Base-by-base conservation (phyloP, 73 alveolate species). In the Effrenium voratum region DNA sequence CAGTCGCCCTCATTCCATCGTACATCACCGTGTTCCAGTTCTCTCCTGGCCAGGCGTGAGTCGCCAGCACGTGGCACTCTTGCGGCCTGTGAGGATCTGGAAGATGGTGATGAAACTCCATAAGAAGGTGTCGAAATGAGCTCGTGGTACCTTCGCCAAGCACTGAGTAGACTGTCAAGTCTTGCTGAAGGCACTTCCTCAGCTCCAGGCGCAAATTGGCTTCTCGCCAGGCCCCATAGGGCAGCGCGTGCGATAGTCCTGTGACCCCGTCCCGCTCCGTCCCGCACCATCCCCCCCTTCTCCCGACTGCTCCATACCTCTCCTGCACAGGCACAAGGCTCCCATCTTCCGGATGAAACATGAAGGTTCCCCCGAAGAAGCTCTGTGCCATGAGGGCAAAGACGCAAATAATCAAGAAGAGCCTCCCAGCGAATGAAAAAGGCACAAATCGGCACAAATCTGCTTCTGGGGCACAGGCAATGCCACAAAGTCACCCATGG, bases 1-100 rank as follows among this genome's bases (percentile, higher is more conserved):
- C 98, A 50, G 85, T 43, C 36, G 85, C 95, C 26, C 98, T 50
- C 86, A 83, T 91, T 70, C 91, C 94, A 73, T 66, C 93, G 63
- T 87, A 94, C 99, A 99, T 99, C 47, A 98, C 91, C 30, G 93
- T 75, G 55, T 98, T 93, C 99, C 99, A 99, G 77, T 99, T 92
- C 88, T 99, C 99, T 19, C 99, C 94, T 85, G 90, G 10, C 30
- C 46, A 45, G 26, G 15, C 46, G 30, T 6, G 5, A 26, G 22
- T 28, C 81, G 12, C 81, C 12, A 30, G 28, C 36, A 68, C 43
- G 0, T 28, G 36, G 45, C 12, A 1, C 43, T 13, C 81, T 24
- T 13, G 28, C 63, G 28, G 81, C 94, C 99, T 60, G 98, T 99
- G 93, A 99, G 87, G 44, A 98, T 99, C 60, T 86, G 93, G 98